Conservation (phyloP, 805 yeast species). For the Candida chilensis region DNA sequence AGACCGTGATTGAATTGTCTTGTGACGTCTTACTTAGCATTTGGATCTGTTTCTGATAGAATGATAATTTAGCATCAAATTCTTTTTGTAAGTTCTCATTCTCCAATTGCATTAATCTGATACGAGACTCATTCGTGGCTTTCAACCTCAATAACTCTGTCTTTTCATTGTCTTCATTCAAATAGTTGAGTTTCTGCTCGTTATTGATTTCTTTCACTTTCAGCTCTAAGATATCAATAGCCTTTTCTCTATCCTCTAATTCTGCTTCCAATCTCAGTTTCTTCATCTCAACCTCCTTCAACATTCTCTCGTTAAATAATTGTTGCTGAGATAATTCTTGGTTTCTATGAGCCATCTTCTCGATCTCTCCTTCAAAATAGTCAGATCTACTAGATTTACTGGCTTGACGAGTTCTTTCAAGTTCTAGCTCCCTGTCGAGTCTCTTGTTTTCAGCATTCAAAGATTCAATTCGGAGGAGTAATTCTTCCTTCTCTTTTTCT, state of each 20-base stretch:
- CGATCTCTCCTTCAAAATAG: conserved; percentile 26
- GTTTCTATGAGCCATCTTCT: conserved; percentile 21
- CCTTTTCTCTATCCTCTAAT: conserved; percentile 23
- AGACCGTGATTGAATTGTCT: conserved; percentile 9
- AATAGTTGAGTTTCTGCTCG: conserved; percentile 9
- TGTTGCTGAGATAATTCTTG: conserved; percentile 9
- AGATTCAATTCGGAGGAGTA: conserved; percentile 19
- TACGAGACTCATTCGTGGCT: conserved; percentile 24
- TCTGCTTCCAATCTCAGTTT: conserved; percentile 9
- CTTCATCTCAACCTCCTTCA: conserved; percentile 9
- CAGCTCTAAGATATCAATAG: conserved; percentile 18
- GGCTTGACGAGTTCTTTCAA: conserved; percentile 11
- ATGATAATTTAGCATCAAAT: conserved; percentile 21
- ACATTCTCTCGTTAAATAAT: conserved; percentile 2
- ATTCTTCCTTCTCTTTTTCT: conserved; percentile 17
- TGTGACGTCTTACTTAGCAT: conserved; percentile 8
- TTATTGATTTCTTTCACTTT: conserved; percentile 21
- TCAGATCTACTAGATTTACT: conserved; percentile 7
- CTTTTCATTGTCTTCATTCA: conserved; percentile 23
- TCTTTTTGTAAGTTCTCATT: conserved; percentile 22
- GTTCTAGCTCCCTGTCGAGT: conserved; percentile 23
- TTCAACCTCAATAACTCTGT: conserved; percentile 22
- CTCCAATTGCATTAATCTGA: conserved; percentile 26
- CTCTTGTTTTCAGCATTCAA: conserved; percentile 23
- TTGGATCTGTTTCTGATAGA: conserved; percentile 18